Evolutionary conservation across 305 asterid species (phyloP).

Genomic region (Rubia balearica): DNA sequence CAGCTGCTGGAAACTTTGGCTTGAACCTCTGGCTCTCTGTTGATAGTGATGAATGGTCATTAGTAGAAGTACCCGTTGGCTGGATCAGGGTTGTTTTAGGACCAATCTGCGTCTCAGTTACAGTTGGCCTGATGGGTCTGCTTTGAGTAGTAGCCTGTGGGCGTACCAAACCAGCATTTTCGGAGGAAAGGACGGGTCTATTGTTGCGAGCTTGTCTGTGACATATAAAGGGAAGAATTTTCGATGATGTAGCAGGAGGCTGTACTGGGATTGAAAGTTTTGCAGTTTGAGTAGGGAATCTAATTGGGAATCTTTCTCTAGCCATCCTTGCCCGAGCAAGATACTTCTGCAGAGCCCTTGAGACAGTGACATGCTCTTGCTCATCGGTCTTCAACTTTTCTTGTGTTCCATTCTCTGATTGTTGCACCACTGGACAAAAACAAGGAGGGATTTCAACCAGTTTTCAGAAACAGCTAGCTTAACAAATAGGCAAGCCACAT

Average conservation of each 20-base stretch:
- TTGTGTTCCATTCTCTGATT: slow-evolving; percentile 44
- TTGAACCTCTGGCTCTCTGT: slow-evolving; percentile 26
- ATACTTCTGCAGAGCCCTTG: slow-evolving; percentile 82
- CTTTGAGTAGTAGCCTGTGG: slow-evolving; percentile 32
- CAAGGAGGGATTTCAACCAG: slow-evolving; percentile 14
- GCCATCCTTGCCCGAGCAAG: slow-evolving; percentile 55
- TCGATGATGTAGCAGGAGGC: slow-evolving; percentile 55
- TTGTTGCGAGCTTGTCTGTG: slow-evolving; percentile 48
- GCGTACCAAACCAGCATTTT: slow-evolving; percentile 29
- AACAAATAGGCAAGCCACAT: neutral
- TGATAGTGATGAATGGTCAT: slow-evolving; percentile 24
- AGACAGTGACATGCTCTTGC: slow-evolving; percentile 90
- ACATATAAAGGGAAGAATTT: slow-evolving; percentile 78
- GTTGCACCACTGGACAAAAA: slow-evolving; percentile 55
- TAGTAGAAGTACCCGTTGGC: slow-evolving; percentile 19
- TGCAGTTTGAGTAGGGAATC: slow-evolving; percentile 52
- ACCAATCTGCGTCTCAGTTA: slow-evolving; percentile 17
- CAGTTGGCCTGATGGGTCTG: slow-evolving; percentile 16
- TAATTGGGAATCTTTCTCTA: slow-evolving; percentile 60
- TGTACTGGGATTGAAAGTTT: slow-evolving; percentile 47
- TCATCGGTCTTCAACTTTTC: slow-evolving; percentile 62
- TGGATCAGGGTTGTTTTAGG: slow-evolving; percentile 29
- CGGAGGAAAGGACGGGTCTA: slow-evolving; percentile 32
- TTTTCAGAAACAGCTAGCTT: neutral
- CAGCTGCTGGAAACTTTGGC: slow-evolving; percentile 69